These are phyloP conservation scores for Pseudotulostoma volvatum DNA, from an alignment of 495 filamentous ascomycete genomes.

Conservation along the genomic window DNA sequence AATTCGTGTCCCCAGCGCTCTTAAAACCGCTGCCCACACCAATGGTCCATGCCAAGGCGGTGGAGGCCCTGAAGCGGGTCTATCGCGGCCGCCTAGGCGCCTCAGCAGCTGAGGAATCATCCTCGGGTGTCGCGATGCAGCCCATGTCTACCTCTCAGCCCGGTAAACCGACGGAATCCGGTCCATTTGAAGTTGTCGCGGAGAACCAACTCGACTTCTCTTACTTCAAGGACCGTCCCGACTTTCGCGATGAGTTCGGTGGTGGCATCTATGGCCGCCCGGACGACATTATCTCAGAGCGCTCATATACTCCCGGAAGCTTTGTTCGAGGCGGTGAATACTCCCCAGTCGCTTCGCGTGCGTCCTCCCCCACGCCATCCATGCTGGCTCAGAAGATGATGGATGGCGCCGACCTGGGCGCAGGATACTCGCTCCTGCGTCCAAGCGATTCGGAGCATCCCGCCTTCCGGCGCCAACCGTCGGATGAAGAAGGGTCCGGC, in stretches of 20 bases:
- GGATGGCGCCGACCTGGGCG: conserved; percentile 15
- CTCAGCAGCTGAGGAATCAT: conserved; percentile 44
- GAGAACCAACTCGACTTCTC: conserved; percentile 86
- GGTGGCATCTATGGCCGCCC: conserved; percentile 59
- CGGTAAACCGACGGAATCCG: conserved; percentile 42
- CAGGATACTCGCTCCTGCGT: not conserved
- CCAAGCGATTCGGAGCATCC: conserved; percentile 15
- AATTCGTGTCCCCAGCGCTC: conserved; percentile 84
- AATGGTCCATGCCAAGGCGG: conserved; percentile 87
- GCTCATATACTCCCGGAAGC: conserved; percentile 50
- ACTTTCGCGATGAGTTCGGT: conserved; percentile 77
- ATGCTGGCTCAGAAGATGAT: conserved; percentile 14
- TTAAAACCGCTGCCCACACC: conserved; percentile 80
- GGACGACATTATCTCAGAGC: conserved; percentile 44
- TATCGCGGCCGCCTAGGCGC: conserved; percentile 63
- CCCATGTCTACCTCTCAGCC: conserved; percentile 60
- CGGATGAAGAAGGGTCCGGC: not conserved
- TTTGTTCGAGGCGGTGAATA: conserved; percentile 21
- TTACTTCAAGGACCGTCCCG: conserved; percentile 74
- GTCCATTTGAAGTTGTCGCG: conserved; percentile 72
- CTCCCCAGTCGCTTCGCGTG: conserved; percentile 29
- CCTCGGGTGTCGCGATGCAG: conserved; percentile 62
- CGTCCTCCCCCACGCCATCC: conserved; percentile 28
- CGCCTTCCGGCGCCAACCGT: conserved; percentile 20
- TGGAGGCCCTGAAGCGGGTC: conserved; percentile 61